Base-by-base conservation (phyloP, 2,329 filamentous ascomycete genomes). In the Penicillium sp. region DNA sequence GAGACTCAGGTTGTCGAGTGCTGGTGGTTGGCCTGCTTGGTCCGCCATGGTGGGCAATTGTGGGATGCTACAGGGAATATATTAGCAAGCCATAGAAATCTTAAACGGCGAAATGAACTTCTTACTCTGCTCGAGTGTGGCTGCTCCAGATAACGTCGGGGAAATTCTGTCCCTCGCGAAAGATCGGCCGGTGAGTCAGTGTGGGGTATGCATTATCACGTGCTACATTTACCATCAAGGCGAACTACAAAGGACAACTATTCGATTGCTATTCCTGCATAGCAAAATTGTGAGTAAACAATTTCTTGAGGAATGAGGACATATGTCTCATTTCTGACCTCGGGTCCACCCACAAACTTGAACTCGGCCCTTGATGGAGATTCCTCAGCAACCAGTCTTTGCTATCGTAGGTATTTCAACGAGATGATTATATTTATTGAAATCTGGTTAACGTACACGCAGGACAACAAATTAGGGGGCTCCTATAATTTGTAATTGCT, bases 41-140 rank as follows among this genome's bases (percentile, higher is more conserved):
- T 71, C 70, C 42, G 65, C 65, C 59, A 91, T 91, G 40, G 42
- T 71, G 36, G 37, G 12, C 32, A 18, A 26, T 44, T 15, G 7
- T 23, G 18, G 24, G 39, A 9, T n/a, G 23, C 49, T 32, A 23
- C 3, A 18, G 2, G 8, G n/a, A 26, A 21, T 13, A 13, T 2
- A 20, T 58, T 17, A 59, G 18, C 36, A 2, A 5, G 13, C 8
- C 12, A 2, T n/a, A 7, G n/a, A 8, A 29, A 3, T 6, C 18
- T 7, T 37, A n/a, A 21, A 2, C 10, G 13, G 26, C 13, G 13
- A 8, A 13, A 43, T 32, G 39, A 10, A 12, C 7, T 26, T 24
- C 58, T 51, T 56, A 60, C 59, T 43, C 29, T 51, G 49, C 42
- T 40, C 21, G 40, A 37, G 37, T 49, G 41, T 47, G 32, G 36